Percentiles rank a stretch among this genome's conserved stretches.
Conservation (phyloP, 225 moss, liverwort and hornwort species). For the Ulota crispa region DNA sequence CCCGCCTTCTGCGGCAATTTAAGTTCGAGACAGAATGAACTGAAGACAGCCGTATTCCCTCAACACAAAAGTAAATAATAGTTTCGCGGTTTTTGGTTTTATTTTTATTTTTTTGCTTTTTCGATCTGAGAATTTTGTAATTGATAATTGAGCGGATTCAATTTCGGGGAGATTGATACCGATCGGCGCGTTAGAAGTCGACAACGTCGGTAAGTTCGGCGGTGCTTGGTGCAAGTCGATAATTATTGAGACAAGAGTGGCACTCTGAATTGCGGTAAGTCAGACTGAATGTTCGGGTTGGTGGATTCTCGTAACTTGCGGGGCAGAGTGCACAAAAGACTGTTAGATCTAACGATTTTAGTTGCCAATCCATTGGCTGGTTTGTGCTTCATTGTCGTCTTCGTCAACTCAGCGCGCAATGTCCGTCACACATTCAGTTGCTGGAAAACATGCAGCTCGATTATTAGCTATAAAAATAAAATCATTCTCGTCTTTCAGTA, state of each 20-base stretch:
- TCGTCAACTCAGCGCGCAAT: neutral
- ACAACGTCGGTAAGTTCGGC: slow-evolving; percentile 13
- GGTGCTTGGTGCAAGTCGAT: slow-evolving; percentile 6
- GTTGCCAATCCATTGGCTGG: neutral
- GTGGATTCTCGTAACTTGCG: slow-evolving; percentile 22
- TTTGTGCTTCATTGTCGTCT: neutral
- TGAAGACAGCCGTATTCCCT: neutral
- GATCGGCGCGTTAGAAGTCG: slow-evolving; percentile 7
- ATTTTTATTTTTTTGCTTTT: too few relatives aligned
- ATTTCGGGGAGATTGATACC: neutral
- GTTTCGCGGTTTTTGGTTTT: too few relatives aligned
- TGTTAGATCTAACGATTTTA: neutral
- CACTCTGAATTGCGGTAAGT: neutral
- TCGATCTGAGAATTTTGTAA: neutral
- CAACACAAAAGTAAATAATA: neutral
- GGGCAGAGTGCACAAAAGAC: neutral
- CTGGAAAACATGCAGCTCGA: neutral
- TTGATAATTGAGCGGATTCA: neutral
- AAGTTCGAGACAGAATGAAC: too few relatives aligned
- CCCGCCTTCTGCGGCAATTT: neutral
- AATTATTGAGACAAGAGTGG: neutral
- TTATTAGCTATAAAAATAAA: neutral
- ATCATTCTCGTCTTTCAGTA: neutral
- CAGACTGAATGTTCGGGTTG: slow-evolving; percentile 6
- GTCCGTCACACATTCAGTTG: neutral